Base-by-base conservation (phyloP, 441 rosid genomes). In the Jatropha podagrica region DNA sequence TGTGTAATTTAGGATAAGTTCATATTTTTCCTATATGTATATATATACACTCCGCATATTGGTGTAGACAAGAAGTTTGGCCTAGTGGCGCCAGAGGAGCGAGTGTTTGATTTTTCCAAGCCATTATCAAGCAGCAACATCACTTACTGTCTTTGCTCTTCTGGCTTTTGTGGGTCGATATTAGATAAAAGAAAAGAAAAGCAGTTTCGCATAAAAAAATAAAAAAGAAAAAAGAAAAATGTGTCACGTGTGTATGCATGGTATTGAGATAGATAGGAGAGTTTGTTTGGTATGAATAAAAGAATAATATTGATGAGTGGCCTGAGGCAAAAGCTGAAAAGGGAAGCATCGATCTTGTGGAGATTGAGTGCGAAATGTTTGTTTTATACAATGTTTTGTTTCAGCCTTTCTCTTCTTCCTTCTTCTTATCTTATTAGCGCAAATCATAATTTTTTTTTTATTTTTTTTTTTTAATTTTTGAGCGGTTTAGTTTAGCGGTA, bases 331-430 rank as follows among this genome's bases (percentile, higher is more conserved):
- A 81, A 75, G 83, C 74, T 64, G 74, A 68, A 80, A 81, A 81
- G n/a, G 66, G 54, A 18, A 17, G 59, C 40, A 59, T 56, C 71
- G 72, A 81, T 68, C 74, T 49, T 37, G 51, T 58, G 74, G 81
- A 68, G 52, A 44, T 20, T 74, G 87, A 85, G 71, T 12, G 80
- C 60, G 85, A 85, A 81, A 83, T 78, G 14, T 74, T 79, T 83
- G 85, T 85, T 85, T 80, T 73, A 77, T 86, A 61, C 74, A 11
- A 4, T 79, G 76, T 83, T 79, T 74, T 76, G 46, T 69, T 71
- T 3, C 65, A n/a, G 7, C 1, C 41, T 27, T 7, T 15, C 11
- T 15, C 58, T 74, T 81, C 13, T 49, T 49, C 9, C 55, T 51
- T 13, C 18, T 12, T 15, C 55, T 51, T 12, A 51, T 51, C 18